Evolutionary conservation across 345 rosid species (phyloP), one percentile per base, ranked within the genome.

Genomic region (Boechera retrofracta): DNA sequence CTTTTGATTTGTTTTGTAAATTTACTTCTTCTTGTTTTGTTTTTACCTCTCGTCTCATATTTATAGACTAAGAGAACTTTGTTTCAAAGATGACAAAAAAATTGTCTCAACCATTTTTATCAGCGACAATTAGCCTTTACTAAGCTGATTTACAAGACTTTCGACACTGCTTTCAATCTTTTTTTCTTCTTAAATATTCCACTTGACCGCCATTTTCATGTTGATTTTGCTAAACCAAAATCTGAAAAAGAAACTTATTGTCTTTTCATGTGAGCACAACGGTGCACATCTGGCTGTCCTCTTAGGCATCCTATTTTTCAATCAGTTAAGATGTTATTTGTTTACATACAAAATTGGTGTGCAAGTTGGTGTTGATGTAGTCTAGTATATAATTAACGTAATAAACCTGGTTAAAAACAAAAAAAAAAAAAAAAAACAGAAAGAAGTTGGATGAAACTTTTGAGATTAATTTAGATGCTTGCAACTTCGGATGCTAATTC

Each of bases 401-500:
- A n/a, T 58, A 58, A 33, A 33, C 13, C n/a, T 5, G 6, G 39
- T 57, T 57, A 7, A 28, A 28, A 21, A 21, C 1, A 7, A 2
- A 2, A 36, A 36, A 8, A 12, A 39, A n/a, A 39, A n/a, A 0
- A 35, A 5, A 31, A 36, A 24, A 52, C 54, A 49, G 54, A 16
- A 59, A 35, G 0, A 9, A n/a, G 13, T 35, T 29, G 15, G 49
- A 36, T 7, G 8, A 15, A 65, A 74, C 47, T 21, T 42, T 48
- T 48, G 64, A 49, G 55, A 9, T 31, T 16, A 13, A 42, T 64
- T 64, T 12, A 41, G 16, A 9, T 54, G 5, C 31, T 29, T 7
- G 11, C 18, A 54, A 44, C 64, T 74, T 55, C 28, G 58, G 29
- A 61, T 64, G 55, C 55, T 73, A 35, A 73, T 64, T 64, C 44